Evolutionary conservation across 1,284 basidiomycete species (phyloP), one percentile per base, ranked within the genome.

Genomic region (Tylopilus sp.): DNA sequence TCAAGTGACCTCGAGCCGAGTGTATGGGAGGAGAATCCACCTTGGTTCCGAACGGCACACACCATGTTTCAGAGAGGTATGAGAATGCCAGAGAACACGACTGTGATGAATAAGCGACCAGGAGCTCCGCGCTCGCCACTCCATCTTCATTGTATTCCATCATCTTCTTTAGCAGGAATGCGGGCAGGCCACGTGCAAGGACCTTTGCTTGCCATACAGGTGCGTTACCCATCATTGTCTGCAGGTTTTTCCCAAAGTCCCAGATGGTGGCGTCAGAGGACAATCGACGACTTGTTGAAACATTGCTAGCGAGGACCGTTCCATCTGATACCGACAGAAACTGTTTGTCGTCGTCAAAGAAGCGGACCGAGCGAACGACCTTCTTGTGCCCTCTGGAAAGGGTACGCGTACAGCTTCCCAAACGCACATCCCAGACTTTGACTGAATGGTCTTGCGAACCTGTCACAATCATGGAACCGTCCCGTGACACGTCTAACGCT

Each of bases 401-500:
- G 0, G 69, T 72, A 3, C 38, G 52, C 1, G 26, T 69, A 8
- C 69, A 72, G 56, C 73, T 64, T 22, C 73, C 69, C 0, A 69
- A 58, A 1, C 3, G 12, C 19, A 33, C 38, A 18, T 73, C 61
- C 71, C 71, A 72, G 22, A 77, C 51, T 49, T 70, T 75, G 55
- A 78, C 32, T 0, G 66, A 69, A 47, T 72, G 70, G 65, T 77
- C 75, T 32, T 71, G 61, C 1, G 73, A 72, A 32, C 71, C 71
- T 0, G 71, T 67, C 1, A 60, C 69, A 22, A 71, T 2, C 5
- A 53, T 53, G 22, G 22, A 49, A 26, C 71, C 66, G 47, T 73
- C 58, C 24, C 41, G n/a, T 47, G n/a, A 77, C 12, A 26, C 69
- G 74, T 15, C 64, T 72, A 24, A 77, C 72, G 8, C 24, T 64